Base-by-base conservation (phyloP, 176 grass and related monocot species). In the Alloteropsis semialata region DNA sequence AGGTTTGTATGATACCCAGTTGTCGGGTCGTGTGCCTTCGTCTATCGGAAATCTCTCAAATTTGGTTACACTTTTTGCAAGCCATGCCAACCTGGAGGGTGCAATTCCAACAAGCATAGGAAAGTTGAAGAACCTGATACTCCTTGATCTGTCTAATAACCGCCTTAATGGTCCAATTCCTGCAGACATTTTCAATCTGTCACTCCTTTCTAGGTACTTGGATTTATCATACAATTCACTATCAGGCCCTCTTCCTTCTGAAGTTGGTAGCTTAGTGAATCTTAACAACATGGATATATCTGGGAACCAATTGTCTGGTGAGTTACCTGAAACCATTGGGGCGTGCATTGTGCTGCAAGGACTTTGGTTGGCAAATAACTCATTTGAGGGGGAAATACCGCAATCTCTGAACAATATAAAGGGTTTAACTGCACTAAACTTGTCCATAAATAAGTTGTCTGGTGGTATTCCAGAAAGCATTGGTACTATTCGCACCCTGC, bases 311-410 rank as follows among this genome's bases (percentile, higher is more conserved):
- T 44, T 92, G 0, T 86, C 75, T 28, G 91, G 87, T 0, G 21
- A 77, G 33, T 84, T 94, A 69, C 92, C 92, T 10, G 11, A 9
- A 0, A 73, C 34, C 12, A 72, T 89, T 16, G 84, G 77, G 12
- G 28, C 69, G 1, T 89, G 86, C 25, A 58, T 41, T 27, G 34
- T 58, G 4, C 32, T 94, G 33, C 16, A 81, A 54, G 22, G 0
- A 5, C 57, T 94, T 18, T 49, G 25, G 69, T 19, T 94, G 49
- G 84, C 75, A n/a, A 27, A 27, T 3, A 94, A 94, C 65, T 79
- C 12, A 4, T 84, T 94, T 2, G 21, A 84, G 21, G 92, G 89
- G 57, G n/a, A 3, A 16, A 82, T 91, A 78, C 89, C 92, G 24
- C 34, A 34, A 10, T 75, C 77, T 48, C 21, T 87, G 10, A 27